Base-by-base conservation (phyloP, 2,329 filamentous ascomycete species). In the Drechslerella coelobrocha region DNA sequence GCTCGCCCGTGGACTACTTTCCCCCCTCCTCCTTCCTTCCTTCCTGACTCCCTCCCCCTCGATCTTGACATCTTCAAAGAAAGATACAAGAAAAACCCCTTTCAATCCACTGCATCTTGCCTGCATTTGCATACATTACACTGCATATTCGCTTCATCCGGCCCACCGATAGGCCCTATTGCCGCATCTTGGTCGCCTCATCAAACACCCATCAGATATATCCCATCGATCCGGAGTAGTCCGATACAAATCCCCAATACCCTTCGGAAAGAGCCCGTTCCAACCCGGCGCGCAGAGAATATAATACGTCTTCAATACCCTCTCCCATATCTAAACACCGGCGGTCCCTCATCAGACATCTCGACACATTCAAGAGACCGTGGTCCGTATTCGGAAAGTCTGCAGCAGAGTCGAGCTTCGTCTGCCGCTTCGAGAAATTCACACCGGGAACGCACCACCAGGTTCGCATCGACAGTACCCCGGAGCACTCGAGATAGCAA, bases 241-340 rank as follows among this genome's bases (percentile, higher is more conserved):
- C 54, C 23, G 34, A 59, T 50, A 48, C 41, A 59, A 61, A 43
- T 61, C 63, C 63, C 63, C 63, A 68, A 34, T 31, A 51, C 17
- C 27, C 63, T 37, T 68, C 63, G 63, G 63, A 68, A 68, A 68
- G 37, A 29, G 56, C 63, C 63, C 63, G 63, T 45, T 31, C 50
- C 41, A 19, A 61, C 52, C 63, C 63, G 63, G 63, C 54, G 43
- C 56, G 39, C 55, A 56, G 56, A 61, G 17, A 10, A 39, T 10
- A 5, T n/a, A 39, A 14, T 34, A 39, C 12, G 3, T n/a, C n/a
- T n/a, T n/a, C n/a, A 39, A 39, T n/a, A 55, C 61, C 29, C 61
- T 54, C 55, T 68, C 51, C 12, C 37, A n/a, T 48, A n/a, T 24
- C 39, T 45, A 19, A 45, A 21, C 8, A 19, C 41, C 41, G 19